Percentiles rank a stretch among this genome's conserved stretches.
phyloP scores from a whole-genome alignment of 1,139 yeast genomes.

The Candida pseudoviswanathii region DNA sequence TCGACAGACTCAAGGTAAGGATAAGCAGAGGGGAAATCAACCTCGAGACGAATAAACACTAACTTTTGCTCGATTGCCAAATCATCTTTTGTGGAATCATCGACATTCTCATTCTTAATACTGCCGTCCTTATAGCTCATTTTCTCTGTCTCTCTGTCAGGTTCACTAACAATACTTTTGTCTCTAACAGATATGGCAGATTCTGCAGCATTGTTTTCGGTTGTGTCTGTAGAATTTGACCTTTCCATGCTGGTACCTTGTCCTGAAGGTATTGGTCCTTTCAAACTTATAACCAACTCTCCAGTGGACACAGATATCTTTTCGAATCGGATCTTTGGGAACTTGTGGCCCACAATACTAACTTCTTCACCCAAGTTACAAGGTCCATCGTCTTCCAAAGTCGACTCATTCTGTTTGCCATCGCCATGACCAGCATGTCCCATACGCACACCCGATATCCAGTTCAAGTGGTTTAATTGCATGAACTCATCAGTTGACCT shows the following conservation, averaged over 20 bases:
- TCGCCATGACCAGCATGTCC: slow-evolving; percentile 54
- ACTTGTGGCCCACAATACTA: slow-evolving; percentile 84
- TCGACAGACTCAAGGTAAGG: slow-evolving; percentile 61
- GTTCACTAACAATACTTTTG: slow-evolving; percentile 12
- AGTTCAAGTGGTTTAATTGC: slow-evolving; percentile 71
- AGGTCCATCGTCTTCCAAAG: slow-evolving; percentile 48
- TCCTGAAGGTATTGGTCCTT: slow-evolving; percentile 66
- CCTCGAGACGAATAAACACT: slow-evolving; percentile 68
- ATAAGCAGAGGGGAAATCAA: slow-evolving; percentile 69
- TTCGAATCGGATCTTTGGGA: slow-evolving; percentile 85
- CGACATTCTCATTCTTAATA: slow-evolving; percentile 4
- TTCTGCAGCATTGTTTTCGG: slow-evolving; percentile 3
- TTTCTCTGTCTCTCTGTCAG: slow-evolving; percentile 7
- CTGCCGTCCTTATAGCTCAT: slow-evolving; percentile 10
- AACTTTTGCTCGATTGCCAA: slow-evolving; percentile 48
- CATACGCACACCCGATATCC: slow-evolving; percentile 92
- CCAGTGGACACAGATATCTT: slow-evolving; percentile 88
- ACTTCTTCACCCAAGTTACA: slow-evolving; percentile 89
- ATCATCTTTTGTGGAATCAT: slow-evolving; percentile 14
- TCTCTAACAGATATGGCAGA: slow-evolving; percentile 11
- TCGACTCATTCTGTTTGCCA: slow-evolving; percentile 16
- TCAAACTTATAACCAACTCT: slow-evolving; percentile 67
- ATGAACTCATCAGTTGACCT: slow-evolving; percentile 26
- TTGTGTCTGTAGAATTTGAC: slow-evolving; percentile 3
- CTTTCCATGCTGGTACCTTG: slow-evolving; percentile 1